These are phyloP conservation scores for Hygrocybe coccinea DNA, from an alignment of 768 basidiomycete species.

Conservation along the genomic window DNA sequence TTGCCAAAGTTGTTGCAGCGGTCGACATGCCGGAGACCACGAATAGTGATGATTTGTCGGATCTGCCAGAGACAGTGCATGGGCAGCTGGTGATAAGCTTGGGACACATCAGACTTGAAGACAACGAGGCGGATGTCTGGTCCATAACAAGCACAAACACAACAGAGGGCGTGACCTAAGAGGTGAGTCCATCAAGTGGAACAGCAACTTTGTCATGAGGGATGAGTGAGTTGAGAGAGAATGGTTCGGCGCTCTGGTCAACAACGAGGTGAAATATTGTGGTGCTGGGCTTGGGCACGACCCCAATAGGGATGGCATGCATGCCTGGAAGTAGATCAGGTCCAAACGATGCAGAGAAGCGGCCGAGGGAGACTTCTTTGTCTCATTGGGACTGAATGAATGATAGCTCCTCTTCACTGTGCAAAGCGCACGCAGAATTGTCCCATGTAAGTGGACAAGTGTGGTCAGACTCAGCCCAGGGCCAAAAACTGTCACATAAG, in stretches of 20 bases:
- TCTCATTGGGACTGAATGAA: slow-evolving; percentile 29
- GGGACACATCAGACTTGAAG: slow-evolving; percentile 37
- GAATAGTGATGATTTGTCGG: slow-evolving; percentile 21
- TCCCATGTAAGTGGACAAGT: no score
- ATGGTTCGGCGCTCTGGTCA: slow-evolving; percentile 34
- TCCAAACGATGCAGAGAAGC: slow-evolving; percentile 32
- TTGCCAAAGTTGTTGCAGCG: slow-evolving; percentile 12
- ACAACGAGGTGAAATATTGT: slow-evolving; percentile 34
- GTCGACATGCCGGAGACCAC: slow-evolving; percentile 9
- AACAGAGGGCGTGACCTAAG: slow-evolving; percentile 22
- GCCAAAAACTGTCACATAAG: slow-evolving; percentile 43
- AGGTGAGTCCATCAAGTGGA: slow-evolving; percentile 35
- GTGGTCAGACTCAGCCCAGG: slow-evolving; percentile 29
- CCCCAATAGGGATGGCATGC: slow-evolving; percentile 35
- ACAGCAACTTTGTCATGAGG: slow-evolving; percentile 26
- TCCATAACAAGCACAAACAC: neutral
- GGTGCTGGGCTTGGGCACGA: slow-evolving; percentile 33
- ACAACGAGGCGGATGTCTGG: slow-evolving; percentile 13
- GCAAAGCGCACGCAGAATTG: slow-evolving; percentile 14
- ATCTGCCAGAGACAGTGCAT: slow-evolving; percentile 30
- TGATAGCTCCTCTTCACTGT: slow-evolving; percentile 16
- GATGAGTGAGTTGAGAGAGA: slow-evolving; percentile 9
- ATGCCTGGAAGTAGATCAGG: slow-evolving; percentile 39
- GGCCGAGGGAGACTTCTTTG: slow-evolving; percentile 18
- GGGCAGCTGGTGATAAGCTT: slow-evolving; percentile 31